phyloP scores from a whole-genome alignment of 495 filamentous ascomycete genomes.

The Talaromyces adpressus region DNA sequence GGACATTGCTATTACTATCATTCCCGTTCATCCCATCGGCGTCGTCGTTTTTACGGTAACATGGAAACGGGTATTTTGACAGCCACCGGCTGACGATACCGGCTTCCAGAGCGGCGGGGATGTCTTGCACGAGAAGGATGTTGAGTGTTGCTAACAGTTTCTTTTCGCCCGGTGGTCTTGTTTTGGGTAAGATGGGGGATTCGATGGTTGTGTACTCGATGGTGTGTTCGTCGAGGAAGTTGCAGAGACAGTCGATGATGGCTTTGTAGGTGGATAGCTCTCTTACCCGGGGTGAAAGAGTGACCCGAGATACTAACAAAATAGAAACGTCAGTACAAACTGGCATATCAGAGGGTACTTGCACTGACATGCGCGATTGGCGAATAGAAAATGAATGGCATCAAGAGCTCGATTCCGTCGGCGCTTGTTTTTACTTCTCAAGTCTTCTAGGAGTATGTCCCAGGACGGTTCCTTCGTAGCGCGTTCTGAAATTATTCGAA shows the following conservation, averaged over 20 bases:
- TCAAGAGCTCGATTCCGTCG: slow-evolving; percentile 32
- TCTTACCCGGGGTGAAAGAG: slow-evolving; percentile 29
- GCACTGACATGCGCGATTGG: slow-evolving; percentile 33
- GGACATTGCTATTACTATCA: slow-evolving; percentile 12
- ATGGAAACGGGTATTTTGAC: slow-evolving; percentile 43
- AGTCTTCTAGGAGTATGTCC: slow-evolving; percentile 33
- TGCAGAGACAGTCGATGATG: slow-evolving; percentile 40
- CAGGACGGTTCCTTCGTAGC: slow-evolving; percentile 35
- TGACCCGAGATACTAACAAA: slow-evolving; percentile 29
- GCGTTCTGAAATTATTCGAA: slow-evolving; percentile 44
- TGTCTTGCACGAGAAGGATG: slow-evolving; percentile 29
- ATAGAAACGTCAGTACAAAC: background rate
- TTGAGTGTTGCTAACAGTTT: slow-evolving; percentile 34
- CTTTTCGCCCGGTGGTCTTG: slow-evolving; percentile 35
- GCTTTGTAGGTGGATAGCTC: slow-evolving; percentile 34
- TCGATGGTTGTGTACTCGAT: slow-evolving; percentile 28
- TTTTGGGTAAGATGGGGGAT: slow-evolving; percentile 38
- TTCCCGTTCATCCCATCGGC: background rate
- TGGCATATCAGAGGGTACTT: background rate
- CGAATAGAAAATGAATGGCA: slow-evolving; percentile 37
- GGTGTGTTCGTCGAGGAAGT: slow-evolving; percentile 37
- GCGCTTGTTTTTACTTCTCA: slow-evolving; percentile 28
- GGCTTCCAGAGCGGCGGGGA: slow-evolving; percentile 32
- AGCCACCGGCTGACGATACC: slow-evolving; percentile 44
- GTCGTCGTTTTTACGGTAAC: slow-evolving; percentile 5